Conservation (phyloP, 805 yeast genomes). For the Pichia cephalocereana region DNA sequence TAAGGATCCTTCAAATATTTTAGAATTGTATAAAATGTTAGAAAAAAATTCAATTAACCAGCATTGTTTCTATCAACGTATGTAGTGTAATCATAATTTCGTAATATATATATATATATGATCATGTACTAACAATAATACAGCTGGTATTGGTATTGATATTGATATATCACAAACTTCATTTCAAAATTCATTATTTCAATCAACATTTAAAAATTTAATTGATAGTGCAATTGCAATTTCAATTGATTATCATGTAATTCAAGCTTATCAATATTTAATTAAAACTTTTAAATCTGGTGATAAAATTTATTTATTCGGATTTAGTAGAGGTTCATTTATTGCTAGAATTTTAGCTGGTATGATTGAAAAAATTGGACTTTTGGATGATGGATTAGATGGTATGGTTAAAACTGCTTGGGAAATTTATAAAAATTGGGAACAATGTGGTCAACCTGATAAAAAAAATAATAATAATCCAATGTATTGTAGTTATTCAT, state of each 20-base stretch:
- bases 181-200: background rate
- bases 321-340: slow-evolving; percentile 57
- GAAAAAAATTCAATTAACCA: slow-evolving; percentile 31
- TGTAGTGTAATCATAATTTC: too few species aligned
- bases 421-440: slow-evolving; percentile 55
- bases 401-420: slow-evolving; percentile 52
- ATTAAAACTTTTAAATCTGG: slow-evolving; percentile 40
- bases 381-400: slow-evolving; percentile 45
- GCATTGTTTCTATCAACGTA: slow-evolving; percentile 57
- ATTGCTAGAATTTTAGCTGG: slow-evolving; percentile 57
- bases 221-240: slow-evolving; percentile 36
- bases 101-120: too few species aligned
- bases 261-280: slow-evolving; percentile 46
- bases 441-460: slow-evolving; percentile 46
- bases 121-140: background rate
- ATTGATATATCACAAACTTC: slow-evolving; percentile 32
- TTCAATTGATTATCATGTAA: slow-evolving; percentile 46
- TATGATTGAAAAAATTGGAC: slow-evolving; percentile 57
- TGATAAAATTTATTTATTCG: slow-evolving; percentile 47
- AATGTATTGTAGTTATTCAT: slow-evolving; percentile 31
- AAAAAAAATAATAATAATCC: slow-evolving; percentile 22
- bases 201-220: slow-evolving; percentile 7
- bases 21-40: slow-evolving; percentile 43
- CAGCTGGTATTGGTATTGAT: slow-evolving; percentile 52
- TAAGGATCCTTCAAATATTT: slow-evolving; percentile 43